Base-by-base conservation (phyloP, 352 stramenopile genomes). In the Elongisporangium senticosum region DNA sequence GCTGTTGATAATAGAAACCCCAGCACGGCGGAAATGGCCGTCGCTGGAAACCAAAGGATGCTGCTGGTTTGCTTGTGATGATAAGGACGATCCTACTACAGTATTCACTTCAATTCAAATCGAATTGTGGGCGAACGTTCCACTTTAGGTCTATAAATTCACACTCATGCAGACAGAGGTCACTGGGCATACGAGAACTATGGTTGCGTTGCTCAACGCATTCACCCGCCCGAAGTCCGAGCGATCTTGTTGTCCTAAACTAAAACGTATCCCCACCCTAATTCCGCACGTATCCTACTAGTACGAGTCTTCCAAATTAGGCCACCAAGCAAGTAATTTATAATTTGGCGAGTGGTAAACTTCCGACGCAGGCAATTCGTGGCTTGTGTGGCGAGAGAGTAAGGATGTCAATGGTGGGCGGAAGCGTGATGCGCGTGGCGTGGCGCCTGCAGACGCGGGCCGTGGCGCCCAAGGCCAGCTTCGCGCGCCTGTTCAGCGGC, bases 401-500 rank as follows among this genome's bases (percentile, higher is more conserved):
- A 43, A 43, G 33, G 33, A 43, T 43, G 33, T 43, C 33, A 43
- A 43, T 43, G 33, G 33, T 43, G 33, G 33, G 33, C 33, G 33
- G 33, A 43, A 43, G 33, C 11, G 33, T 43, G 11, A 43, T 43
- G 33, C 33, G 33, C 33, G 33, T 10, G 33, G 33, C 33, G 33
- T 43, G 33, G 33, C 33, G 33, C 33, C 33, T 43, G 33, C 33
- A 43, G 33, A 43, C 33, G 11, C 33, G 33, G 33, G 51, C 57
- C 56, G 56, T 24, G 50, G 57, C 33, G 22, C 57, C 21, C 14
- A 37, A 28, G 20, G 24, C 24, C 57, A 50, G 49, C 40, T 43
- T 51, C 48, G 54, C 64, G 52, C 82, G 82, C 49, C 70, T 76
- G 40, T 92, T 90, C 69, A 92, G 82, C 57, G 82, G 82, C 55